Conservation (phyloP, 176 grass and related monocot species). For the Oryza australiensis region DNA sequence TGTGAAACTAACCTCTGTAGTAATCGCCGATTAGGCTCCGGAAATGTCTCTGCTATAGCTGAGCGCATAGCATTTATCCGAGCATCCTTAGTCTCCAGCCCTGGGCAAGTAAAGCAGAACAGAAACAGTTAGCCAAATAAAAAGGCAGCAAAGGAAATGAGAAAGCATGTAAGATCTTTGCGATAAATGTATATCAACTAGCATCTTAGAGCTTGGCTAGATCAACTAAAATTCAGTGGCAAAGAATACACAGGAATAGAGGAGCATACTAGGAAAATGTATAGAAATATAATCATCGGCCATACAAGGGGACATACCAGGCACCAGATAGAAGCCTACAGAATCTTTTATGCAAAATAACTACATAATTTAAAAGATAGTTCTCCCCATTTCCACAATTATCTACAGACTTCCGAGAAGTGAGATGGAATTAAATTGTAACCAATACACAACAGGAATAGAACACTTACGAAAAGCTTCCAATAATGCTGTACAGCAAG, state of each 20-base stretch:
- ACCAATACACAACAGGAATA: not conserved
- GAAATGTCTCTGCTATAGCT: slow-evolving; percentile 92
- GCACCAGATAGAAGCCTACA: too few relatives aligned
- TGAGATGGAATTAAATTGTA: not conserved
- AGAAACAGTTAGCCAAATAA: slow-evolving; percentile 24
- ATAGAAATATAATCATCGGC: not conserved
- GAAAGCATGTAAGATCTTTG: not conserved
- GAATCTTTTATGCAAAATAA: slow-evolving; percentile 31
- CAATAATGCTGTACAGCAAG: slow-evolving; percentile 87
- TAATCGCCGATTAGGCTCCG: slow-evolving; percentile 86
- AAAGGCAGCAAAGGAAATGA: slow-evolving; percentile 14
- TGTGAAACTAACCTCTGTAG: slow-evolving; percentile 75
- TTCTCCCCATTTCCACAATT: not conserved
- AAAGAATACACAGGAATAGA: not conserved
- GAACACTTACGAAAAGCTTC: slow-evolving; percentile 90
- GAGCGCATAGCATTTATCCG: slow-evolving; percentile 87
- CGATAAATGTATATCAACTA: slow-evolving; percentile 1
- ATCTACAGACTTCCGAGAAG: not conserved
- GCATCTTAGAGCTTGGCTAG: not conserved
- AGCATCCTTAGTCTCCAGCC: slow-evolving; percentile 73
- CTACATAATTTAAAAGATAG: slow-evolving; percentile 2
- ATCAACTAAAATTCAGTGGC: not conserved
- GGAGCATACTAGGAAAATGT: not conserved
- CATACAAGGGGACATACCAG: not conserved
- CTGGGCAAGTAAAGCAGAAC: slow-evolving; percentile 53